A percentile compares a stretch with the other conserved stretches of the same genome.
These are phyloP conservation scores for Thalassiosira delicatula DNA, from an alignment of 352 stramenopile genomes.

Conservation along the genomic window DNA sequence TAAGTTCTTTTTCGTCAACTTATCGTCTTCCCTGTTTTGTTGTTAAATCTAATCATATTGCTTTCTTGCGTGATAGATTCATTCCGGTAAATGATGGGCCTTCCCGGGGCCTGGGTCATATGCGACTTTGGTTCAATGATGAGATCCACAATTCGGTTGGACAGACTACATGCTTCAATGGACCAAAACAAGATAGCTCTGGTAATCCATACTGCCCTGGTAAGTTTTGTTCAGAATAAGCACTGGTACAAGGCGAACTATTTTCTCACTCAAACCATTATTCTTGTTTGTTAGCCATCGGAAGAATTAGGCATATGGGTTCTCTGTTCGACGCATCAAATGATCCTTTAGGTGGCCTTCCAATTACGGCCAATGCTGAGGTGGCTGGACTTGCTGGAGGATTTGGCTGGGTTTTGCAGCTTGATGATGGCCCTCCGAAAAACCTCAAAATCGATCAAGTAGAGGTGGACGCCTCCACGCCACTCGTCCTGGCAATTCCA, in stretches of 20 bases:
- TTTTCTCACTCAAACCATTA: too few species aligned
- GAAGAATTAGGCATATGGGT: constrained; percentile 30
- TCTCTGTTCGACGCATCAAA: constrained; percentile 17
- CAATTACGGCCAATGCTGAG: constrained; percentile 55
- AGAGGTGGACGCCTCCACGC: constrained; percentile 26
- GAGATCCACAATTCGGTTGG: constrained; percentile 38
- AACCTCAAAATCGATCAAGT: constrained; percentile 32
- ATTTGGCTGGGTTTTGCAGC: constrained; percentile 52
- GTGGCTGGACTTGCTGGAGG: constrained; percentile 47
- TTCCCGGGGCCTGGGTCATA: constrained; percentile 43
- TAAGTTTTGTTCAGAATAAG: too few species aligned
- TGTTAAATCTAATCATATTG: not conserved
- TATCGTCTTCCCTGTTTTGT: not conserved
- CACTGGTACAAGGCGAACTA: too few species aligned
- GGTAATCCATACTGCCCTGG: constrained; percentile 19
- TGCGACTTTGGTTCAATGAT: constrained; percentile 45
- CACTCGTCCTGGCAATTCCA: constrained; percentile 32
- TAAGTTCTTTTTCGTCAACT: not conserved
- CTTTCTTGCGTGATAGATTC: constrained; percentile 11
- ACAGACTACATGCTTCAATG: constrained; percentile 5
- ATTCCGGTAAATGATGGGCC: constrained; percentile 41
- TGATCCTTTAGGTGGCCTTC: constrained; percentile 21
- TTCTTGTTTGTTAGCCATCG: too few species aligned
- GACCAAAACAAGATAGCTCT: not conserved
- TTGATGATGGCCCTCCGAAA: constrained; percentile 50